Evolutionary conservation across 305 asterid genomes (phyloP).

Genomic region (Caryopteris hybrid): DNA sequence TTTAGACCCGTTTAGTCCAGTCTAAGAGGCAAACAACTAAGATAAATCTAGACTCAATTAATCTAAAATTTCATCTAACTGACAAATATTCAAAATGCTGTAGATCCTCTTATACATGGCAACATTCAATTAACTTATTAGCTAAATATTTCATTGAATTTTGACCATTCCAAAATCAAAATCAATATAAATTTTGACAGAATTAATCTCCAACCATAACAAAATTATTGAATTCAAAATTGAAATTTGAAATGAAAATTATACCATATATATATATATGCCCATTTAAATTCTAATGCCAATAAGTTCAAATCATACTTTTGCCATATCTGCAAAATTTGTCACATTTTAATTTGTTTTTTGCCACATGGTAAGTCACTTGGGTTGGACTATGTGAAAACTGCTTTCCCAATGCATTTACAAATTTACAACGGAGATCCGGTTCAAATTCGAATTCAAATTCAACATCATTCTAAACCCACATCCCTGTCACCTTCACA

Average conservation of each 20-base stretch:
- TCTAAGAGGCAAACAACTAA: no score
- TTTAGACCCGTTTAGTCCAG: no score
- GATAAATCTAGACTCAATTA: no score
- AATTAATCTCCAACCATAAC: neutral
- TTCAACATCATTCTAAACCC: constrained; percentile 19
- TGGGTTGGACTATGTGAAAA: constrained; percentile 24
- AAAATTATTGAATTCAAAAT: neutral
- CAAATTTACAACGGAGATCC: constrained; percentile 19
- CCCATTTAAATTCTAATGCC: no score
- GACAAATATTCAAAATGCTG: no score
- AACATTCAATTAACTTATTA: no score
- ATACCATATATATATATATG: neutral
- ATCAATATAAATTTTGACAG: no score
- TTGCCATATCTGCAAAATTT: neutral
- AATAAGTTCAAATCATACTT: neutral
- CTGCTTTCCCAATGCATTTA: constrained; percentile 43
- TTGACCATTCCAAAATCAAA: no score
- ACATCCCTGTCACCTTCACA: constrained; percentile 15
- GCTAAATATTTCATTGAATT: no score
- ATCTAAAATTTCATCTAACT: no score
- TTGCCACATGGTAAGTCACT: constrained; percentile 17
- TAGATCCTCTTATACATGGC: no score
- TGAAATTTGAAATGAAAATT: neutral
- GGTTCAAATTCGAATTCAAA: constrained; percentile 61
- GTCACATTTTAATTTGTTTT: constrained; percentile 11